Percentiles rank a stretch among this genome's conserved stretches.
Evolutionary conservation across 2,329 filamentous ascomycete genomes (phyloP).

Genomic region (Talaromyces sp.): DNA sequence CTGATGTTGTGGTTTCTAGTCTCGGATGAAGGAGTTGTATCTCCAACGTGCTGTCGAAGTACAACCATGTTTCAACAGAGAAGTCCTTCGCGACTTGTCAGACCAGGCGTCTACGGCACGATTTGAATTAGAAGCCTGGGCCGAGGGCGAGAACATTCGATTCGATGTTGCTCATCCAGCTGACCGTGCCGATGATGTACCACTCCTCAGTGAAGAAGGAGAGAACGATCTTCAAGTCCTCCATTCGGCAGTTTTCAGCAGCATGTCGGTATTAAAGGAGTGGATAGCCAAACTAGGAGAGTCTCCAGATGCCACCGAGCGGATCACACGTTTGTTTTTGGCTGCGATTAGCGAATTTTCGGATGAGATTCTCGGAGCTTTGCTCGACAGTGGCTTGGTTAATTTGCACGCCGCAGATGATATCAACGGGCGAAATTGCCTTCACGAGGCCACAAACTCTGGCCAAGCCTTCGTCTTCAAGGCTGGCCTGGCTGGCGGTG

Average conservation of each 20-base stretch:
- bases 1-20: constrained; percentile 46
- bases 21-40: constrained; percentile 95
- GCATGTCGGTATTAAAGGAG: constrained; percentile 70
- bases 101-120: constrained; percentile 96
- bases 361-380: constrained; percentile 64
- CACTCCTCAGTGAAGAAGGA: constrained; percentile 69
- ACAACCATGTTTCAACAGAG: constrained; percentile 95
- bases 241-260: constrained; percentile 73
- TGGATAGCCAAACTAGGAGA: constrained; percentile 66
- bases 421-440: constrained; percentile 93
- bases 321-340: constrained; percentile 83
- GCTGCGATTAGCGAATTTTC: constrained; percentile 83
- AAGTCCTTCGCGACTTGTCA: constrained; percentile 92
- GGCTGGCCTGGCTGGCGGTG: constrained; percentile 66
- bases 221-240: constrained; percentile 85
- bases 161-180: constrained; percentile 54
- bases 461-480: constrained; percentile 73
- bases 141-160: constrained; percentile 87
- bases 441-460: constrained; percentile 95
- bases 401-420: constrained; percentile 93
- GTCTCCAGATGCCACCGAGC: constrained; percentile 60
- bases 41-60: constrained; percentile 93
- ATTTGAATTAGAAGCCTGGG: constrained; percentile 92
- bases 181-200: constrained; percentile 31
- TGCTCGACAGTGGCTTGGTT: constrained; percentile 75